phyloP scores from a whole-genome alignment of 192 early-diverging fungal genomes.

The Linnemannia hyalina region DNA sequence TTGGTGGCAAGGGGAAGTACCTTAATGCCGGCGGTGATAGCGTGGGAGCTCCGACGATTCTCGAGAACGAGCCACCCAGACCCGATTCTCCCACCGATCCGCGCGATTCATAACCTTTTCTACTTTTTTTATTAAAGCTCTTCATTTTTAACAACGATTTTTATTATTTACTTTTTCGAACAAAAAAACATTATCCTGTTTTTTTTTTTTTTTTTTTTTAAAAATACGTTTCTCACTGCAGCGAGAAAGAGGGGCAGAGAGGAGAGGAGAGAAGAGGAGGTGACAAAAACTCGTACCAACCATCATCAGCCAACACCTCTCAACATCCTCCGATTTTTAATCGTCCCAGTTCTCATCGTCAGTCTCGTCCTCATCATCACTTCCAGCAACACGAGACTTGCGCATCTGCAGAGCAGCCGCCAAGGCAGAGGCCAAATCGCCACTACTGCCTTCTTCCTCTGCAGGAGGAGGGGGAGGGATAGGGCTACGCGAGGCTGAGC shows the following conservation, averaged over 20 bases:
- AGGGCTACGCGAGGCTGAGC: slow-evolving; percentile 24
- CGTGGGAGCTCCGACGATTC: neutral
- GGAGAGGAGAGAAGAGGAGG: neutral
- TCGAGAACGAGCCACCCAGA: neutral
- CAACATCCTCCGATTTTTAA: neutral
- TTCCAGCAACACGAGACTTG: slow-evolving; percentile 32
- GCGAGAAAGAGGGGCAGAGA: neutral
- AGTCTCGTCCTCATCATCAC: slow-evolving; percentile 46
- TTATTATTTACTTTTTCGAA: neutral
- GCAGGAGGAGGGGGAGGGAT: slow-evolving; percentile 21
- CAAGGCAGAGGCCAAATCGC: slow-evolving; percentile 23
- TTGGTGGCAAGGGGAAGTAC: neutral
- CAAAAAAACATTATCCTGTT: neutral
- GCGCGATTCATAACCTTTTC: neutral
- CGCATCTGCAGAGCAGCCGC: slow-evolving; percentile 32
- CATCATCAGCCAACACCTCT: neutral
- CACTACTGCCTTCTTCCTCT: slow-evolving; percentile 27
- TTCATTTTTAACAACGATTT: too few relatives aligned
- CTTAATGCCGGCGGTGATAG: neutral
- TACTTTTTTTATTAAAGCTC: too few relatives aligned
- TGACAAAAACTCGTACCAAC: neutral
- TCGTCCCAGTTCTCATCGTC: slow-evolving; percentile 55
- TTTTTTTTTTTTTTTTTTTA: too few relatives aligned
- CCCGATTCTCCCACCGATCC: neutral
- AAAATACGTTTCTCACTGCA: neutral